Evolutionary conservation across 2,329 filamentous ascomycete genomes (phyloP).

Genomic region (Ceratocystis destructans): DNA sequence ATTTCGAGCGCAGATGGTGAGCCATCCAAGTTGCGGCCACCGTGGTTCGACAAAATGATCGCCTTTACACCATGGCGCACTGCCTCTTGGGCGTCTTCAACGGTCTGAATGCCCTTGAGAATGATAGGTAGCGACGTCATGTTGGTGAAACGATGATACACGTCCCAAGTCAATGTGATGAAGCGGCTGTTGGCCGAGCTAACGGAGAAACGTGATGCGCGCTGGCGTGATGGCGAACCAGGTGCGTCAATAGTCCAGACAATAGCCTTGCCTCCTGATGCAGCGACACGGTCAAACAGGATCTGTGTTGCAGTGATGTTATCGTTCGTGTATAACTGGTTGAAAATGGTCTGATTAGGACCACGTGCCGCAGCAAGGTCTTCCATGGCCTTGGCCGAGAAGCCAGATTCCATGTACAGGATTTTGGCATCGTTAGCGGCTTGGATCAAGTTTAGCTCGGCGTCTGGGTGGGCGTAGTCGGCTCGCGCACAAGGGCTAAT

Average conservation of each 20-base stretch:
- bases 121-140: constrained; percentile 26
- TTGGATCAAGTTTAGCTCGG: constrained; percentile 35
- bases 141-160: constrained; percentile 15
- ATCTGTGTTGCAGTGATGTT: constrained; percentile 27
- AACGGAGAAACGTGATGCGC: constrained; percentile 29
- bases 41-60: constrained; percentile 33
- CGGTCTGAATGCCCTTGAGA: constrained; percentile 31
- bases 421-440: constrained; percentile 33
- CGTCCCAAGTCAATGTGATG: constrained; percentile 19
- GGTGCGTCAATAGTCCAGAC: constrained; percentile 28
- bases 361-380: constrained; percentile 25
- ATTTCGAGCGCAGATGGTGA: constrained; percentile 27
- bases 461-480: constrained; percentile 32
- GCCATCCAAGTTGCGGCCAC: constrained; percentile 31
- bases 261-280: constrained; percentile 28
- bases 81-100: constrained; percentile 30
- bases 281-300: constrained; percentile 26
- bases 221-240: constrained; percentile 24
- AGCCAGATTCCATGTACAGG: constrained; percentile 31
- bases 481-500: constrained; percentile 35
- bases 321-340: constrained; percentile 26
- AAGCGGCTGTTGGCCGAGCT: constrained; percentile 25
- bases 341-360: constrained; percentile 21
- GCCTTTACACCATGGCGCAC: constrained; percentile 29
- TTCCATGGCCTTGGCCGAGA: constrained; percentile 27